Conservation (phyloP, 495 filamentous ascomycete genomes). For the Penicillium herquei region DNA sequence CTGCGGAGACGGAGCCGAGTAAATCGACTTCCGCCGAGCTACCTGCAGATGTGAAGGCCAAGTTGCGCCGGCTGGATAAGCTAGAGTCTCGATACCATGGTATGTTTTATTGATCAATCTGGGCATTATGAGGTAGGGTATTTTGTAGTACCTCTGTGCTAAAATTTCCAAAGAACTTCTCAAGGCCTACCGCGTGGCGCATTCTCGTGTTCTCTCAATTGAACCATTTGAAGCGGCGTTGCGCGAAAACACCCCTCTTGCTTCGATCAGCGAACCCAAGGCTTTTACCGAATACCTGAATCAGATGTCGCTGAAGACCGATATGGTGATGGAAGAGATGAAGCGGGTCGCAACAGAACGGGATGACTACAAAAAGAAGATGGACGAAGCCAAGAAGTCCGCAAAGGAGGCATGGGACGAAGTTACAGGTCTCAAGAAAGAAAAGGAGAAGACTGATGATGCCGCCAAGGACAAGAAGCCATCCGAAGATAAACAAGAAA, state of each 20-base stretch:
- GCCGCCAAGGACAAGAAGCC: constrained; percentile 25
- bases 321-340: constrained; percentile 91
- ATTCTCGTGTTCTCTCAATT: constrained; percentile 77
- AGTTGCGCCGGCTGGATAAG: constrained; percentile 75
- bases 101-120: constrained; percentile 31
- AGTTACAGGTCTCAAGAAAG: constrained; percentile 47
- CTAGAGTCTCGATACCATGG: constrained; percentile 84
- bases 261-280: constrained; percentile 80
- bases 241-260: constrained; percentile 86
- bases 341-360: constrained; percentile 80
- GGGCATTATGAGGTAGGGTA: neutral
- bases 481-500: constrained; percentile 37
- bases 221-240: constrained; percentile 90
- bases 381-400: constrained; percentile 66
- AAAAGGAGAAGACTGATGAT: constrained; percentile 17
- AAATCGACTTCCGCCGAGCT: constrained; percentile 54
- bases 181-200: constrained; percentile 85
- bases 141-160: neutral
- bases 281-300: constrained; percentile 92
- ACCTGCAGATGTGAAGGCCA: constrained; percentile 65
- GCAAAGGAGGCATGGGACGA: constrained; percentile 56
- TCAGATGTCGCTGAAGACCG: constrained; percentile 77
- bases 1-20: constrained; percentile 15
- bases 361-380: constrained; percentile 74
- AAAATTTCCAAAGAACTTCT: constrained; percentile 63